phyloP scores from a whole-genome alignment of 176 grass and related monocot genomes.

The Zoysia pacifica region DNA sequence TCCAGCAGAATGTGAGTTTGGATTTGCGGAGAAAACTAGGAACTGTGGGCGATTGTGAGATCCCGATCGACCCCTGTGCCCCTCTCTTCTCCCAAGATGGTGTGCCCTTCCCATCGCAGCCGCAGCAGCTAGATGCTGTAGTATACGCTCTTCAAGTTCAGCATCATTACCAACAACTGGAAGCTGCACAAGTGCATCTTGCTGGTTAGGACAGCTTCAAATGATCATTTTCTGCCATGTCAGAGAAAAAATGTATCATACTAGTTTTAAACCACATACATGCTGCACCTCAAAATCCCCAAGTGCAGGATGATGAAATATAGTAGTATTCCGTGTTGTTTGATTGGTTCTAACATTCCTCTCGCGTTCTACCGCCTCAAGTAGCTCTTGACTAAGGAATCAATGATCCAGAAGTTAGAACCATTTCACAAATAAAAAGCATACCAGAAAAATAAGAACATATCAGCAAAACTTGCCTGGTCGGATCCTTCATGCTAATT shows the following conservation, averaged over 20 bases:
- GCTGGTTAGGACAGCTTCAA: constrained; percentile 19
- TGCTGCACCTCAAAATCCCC: constrained; percentile 85
- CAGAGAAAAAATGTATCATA: constrained; percentile 1
- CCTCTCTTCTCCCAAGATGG: constrained; percentile 76
- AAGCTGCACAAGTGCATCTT: constrained; percentile 51
- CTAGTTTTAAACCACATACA: constrained; percentile 50
- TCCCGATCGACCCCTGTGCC: constrained; percentile 51
- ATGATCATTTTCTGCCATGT: neutral
- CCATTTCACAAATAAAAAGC: constrained; percentile 12
- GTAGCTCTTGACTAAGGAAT: constrained; percentile 77
- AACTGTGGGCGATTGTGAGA: constrained; percentile 57
- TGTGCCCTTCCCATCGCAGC: constrained; percentile 68
- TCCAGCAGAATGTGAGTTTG: constrained; percentile 43
- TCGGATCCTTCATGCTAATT: constrained; percentile 85
- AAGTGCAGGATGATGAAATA: constrained; percentile 78
- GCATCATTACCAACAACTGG: constrained; percentile 64
- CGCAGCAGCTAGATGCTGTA: constrained; percentile 78
- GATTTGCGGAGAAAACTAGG: constrained; percentile 62
- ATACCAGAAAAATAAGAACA: constrained; percentile 12
- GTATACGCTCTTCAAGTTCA: constrained; percentile 83
- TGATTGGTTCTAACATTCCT: constrained; percentile 69
- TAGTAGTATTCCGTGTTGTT: constrained; percentile 55
- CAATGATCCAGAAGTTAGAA: constrained; percentile 24
- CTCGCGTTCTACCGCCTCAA: constrained; percentile 72
- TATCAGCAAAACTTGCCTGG: constrained; percentile 55